Evolutionary conservation across 2,329 filamentous ascomycete genomes (phyloP).

Genomic region (Zymoseptoria crescenta): DNA sequence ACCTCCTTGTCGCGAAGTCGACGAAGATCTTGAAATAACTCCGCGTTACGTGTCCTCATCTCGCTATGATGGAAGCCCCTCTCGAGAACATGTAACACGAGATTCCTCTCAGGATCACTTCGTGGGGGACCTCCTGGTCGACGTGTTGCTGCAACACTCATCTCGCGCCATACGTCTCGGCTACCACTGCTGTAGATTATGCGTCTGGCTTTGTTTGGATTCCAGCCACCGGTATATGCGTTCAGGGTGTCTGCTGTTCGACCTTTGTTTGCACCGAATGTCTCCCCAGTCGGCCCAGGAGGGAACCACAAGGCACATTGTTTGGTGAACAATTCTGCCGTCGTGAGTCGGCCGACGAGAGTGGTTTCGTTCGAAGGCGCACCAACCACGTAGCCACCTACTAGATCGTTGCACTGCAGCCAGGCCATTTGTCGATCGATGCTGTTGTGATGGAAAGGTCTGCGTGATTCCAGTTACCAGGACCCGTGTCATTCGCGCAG

Average conservation of each 20-base stretch:
- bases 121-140: constrained; percentile 2
- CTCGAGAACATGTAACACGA: constrained; percentile 4
- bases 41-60: constrained; percentile 1
- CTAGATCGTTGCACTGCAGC: constrained; percentile 56
- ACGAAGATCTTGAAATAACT: constrained; percentile 1
- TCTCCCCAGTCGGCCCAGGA: constrained; percentile 36
- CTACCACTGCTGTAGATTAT: constrained; percentile 27
- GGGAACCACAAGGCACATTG: constrained; percentile 53
- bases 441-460: constrained; percentile 42
- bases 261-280: constrained; percentile 44
- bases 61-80: constrained; percentile 4
- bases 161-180: constrained; percentile 4
- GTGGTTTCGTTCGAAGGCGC: constrained; percentile 39
- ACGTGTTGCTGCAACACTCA: not conserved
- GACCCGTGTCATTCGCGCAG: not conserved
- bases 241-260: constrained; percentile 45
- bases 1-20: constrained; percentile 2
- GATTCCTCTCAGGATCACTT: constrained; percentile 1
- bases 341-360: constrained; percentile 47
- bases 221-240: constrained; percentile 47
- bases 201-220: not conserved
- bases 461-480: constrained; percentile 41
- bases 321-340: constrained; percentile 45
- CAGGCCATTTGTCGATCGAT: constrained; percentile 50
- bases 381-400: constrained; percentile 49